phyloP scores from a whole-genome alignment of 371 early-diverging fungal species.

The Mortierella sp. region DNA sequence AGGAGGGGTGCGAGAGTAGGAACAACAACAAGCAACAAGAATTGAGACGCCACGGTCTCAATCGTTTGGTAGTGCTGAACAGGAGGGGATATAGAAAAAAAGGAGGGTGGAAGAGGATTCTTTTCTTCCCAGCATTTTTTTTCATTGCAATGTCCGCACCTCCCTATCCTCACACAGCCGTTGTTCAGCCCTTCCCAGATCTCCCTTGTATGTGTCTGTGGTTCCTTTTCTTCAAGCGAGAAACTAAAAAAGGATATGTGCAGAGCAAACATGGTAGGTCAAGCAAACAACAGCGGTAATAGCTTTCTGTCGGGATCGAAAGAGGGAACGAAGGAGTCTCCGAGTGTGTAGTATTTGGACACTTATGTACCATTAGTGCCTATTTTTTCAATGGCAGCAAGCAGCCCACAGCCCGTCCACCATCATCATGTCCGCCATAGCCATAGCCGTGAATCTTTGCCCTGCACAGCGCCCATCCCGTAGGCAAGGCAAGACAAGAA shows the following conservation, averaged over 20 bases:
- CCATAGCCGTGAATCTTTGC: neutral
- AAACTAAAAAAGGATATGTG: conserved; percentile 3
- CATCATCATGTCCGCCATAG: neutral
- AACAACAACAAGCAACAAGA: neutral
- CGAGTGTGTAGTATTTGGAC: neutral
- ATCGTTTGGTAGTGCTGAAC: neutral
- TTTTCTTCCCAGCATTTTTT: too few relatives aligned
- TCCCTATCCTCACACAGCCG: too few relatives aligned
- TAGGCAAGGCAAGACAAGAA: neutral
- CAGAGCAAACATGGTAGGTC: neutral
- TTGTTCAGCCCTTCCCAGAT: too few relatives aligned
- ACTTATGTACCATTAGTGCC: neutral
- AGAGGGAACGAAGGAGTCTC: neutral
- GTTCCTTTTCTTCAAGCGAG: neutral
- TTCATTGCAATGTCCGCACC: too few relatives aligned
- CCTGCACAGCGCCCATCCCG: conserved; percentile 2
- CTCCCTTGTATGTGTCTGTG: neutral
- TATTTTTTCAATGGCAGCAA: conserved; percentile 1
- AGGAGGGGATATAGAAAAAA: neutral
- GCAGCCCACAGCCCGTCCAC: conserved; percentile 7
- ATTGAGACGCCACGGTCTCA: neutral
- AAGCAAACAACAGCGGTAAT: neutral
- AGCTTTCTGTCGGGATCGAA: neutral
- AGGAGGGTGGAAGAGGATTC: neutral
- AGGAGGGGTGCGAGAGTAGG: neutral